A percentile compares a stretch with the other conserved stretches of the same genome.
Evolutionary conservation across 768 basidiomycete species (phyloP).

Genomic region (Hypsizygus marmoreus): DNA sequence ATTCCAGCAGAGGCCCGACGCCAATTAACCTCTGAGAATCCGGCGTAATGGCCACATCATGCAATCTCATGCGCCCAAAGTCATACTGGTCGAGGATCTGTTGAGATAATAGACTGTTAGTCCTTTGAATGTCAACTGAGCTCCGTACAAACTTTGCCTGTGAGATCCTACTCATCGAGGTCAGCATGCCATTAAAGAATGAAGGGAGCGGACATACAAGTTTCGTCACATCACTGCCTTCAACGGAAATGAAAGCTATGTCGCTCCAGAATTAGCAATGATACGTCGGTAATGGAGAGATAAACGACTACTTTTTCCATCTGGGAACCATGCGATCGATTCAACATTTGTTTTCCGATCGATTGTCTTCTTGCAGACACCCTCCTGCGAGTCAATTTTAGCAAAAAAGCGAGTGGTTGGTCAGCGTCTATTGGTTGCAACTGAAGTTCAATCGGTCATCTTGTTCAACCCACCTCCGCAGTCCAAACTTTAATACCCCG

Average conservation of each 20-base stretch:
- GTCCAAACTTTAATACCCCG: slow-evolving; percentile 75
- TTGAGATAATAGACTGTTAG: neutral
- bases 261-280: slow-evolving; percentile 4
- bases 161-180: slow-evolving; percentile 46
- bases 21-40: slow-evolving; percentile 65
- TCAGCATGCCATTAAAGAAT: slow-evolving; percentile 7
- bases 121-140: neutral
- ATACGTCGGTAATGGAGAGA: neutral
- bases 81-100: slow-evolving; percentile 59
- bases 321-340: slow-evolving; percentile 69
- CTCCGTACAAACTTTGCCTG: slow-evolving; percentile 48
- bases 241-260: slow-evolving; percentile 71
- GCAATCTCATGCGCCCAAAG: slow-evolving; percentile 63
- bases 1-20: slow-evolving; percentile 67
- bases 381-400: slow-evolving; percentile 45
- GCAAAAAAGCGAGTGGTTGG: slow-evolving; percentile 1
- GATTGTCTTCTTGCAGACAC: slow-evolving; percentile 68
- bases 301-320: slow-evolving; percentile 49
- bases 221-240: slow-evolving; percentile 61
- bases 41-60: slow-evolving; percentile 71
- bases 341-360: slow-evolving; percentile 57
- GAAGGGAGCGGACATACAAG: slow-evolving; percentile 40
- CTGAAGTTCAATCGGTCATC: slow-evolving; percentile 1
- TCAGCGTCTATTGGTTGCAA: slow-evolving; percentile 7
- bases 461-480: slow-evolving; percentile 47